Percentiles rank a stretch among this genome's conserved stretches.
These are phyloP conservation scores for Lentinula aciculospora DNA, from an alignment of 768 basidiomycete species.

Conservation along the genomic window DNA sequence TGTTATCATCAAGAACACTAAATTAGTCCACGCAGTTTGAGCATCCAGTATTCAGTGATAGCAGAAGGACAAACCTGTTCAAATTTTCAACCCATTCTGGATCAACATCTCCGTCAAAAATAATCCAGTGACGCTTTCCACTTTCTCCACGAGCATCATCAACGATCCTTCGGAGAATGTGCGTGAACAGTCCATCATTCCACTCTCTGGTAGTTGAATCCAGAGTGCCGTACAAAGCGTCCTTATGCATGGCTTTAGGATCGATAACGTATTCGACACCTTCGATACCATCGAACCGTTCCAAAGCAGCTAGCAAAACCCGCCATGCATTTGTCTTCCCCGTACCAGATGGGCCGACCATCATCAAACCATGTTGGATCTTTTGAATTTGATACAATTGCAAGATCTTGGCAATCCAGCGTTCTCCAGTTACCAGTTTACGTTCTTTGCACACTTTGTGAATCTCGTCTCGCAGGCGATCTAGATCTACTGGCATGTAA, in stretches of 20 bases:
- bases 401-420: slow-evolving; percentile 92
- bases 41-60: background rate
- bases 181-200: slow-evolving; percentile 98
- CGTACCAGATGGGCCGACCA: slow-evolving; percentile 96
- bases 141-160: slow-evolving; percentile 99
- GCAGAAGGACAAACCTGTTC: slow-evolving; percentile 65
- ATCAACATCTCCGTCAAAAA: slow-evolving; percentile 99
- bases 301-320: slow-evolving; percentile 84
- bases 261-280: slow-evolving; percentile 96
- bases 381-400: slow-evolving; percentile 99
- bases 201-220: slow-evolving; percentile 97
- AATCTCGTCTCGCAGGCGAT: slow-evolving; percentile 81
- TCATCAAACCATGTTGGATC: slow-evolving; percentile 99
- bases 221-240: slow-evolving; percentile 93
- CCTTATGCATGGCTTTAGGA: slow-evolving; percentile 98
- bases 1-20: slow-evolving; percentile 99
- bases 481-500: slow-evolving; percentile 84
- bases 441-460: slow-evolving; percentile 81
- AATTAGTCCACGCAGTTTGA: slow-evolving; percentile 9
- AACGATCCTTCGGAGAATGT: slow-evolving; percentile 94
- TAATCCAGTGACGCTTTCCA: slow-evolving; percentile 96
- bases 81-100: slow-evolving; percentile 99
- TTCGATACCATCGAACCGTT: slow-evolving; percentile 87
- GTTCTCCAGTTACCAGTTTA: slow-evolving; percentile 79
- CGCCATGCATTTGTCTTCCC: slow-evolving; percentile 98